Evolutionary conservation across 1,284 basidiomycete species (phyloP).

Genomic region (Wolfiporia cocos): DNA sequence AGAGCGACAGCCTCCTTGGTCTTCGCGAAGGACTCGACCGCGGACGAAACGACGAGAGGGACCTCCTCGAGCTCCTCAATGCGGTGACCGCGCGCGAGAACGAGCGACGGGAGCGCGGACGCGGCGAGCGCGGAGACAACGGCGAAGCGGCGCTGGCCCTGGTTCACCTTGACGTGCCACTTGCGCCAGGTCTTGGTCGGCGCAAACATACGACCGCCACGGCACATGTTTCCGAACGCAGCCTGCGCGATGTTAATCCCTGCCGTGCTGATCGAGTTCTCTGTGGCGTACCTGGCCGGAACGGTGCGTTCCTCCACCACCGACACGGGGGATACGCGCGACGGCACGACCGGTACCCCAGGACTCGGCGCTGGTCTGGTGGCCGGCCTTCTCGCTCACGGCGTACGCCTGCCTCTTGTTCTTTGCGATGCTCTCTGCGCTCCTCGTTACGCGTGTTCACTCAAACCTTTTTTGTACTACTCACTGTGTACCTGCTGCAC

Average conservation of each 20-base stretch:
- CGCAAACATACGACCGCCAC: constrained; percentile 99
- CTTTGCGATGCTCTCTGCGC: constrained; percentile 93
- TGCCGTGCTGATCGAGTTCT: background rate
- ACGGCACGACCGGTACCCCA: constrained; percentile 99
- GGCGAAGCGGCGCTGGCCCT: constrained; percentile 98
- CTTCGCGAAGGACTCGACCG: constrained; percentile 87
- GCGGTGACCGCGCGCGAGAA: constrained; percentile 98
- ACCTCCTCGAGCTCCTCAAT: constrained; percentile 98
- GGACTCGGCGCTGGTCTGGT: constrained; percentile 98
- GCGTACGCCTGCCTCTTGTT: constrained; percentile 98
- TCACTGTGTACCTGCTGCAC: constrained; percentile 98
- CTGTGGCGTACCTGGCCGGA: constrained; percentile 78
- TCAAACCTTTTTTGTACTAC: constrained; percentile 27
- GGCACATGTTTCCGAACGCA: constrained; percentile 99
- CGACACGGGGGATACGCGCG: constrained; percentile 99
- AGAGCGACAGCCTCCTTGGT: constrained; percentile 97
- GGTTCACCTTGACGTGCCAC: constrained; percentile 99
- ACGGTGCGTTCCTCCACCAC: constrained; percentile 97
- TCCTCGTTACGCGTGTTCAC: background rate
- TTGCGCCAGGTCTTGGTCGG: constrained; percentile 99
- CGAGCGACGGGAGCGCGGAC: constrained; percentile 95
- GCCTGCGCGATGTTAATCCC: constrained; percentile 69
- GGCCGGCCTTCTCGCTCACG: constrained; percentile 96
- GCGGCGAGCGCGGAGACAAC: constrained; percentile 97
- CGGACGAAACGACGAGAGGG: constrained; percentile 84